Conservation (phyloP, 139 green algal species). For the Auxenochlorella protothecoides region DNA sequence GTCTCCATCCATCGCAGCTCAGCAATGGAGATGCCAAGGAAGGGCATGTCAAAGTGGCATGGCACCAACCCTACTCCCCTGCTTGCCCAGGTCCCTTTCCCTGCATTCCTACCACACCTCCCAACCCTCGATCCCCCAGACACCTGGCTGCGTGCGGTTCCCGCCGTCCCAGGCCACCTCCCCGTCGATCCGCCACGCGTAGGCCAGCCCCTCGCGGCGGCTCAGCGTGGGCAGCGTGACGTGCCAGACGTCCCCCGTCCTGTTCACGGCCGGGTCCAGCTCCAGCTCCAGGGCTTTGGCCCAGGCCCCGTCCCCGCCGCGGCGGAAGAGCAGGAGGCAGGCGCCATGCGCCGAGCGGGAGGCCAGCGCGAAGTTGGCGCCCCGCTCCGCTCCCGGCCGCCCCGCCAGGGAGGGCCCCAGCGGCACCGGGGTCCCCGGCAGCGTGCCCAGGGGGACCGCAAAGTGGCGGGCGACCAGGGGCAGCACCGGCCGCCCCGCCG, state of each 20-base stretch:
- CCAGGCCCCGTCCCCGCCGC: background rate
- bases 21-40: no score
- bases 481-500: background rate
- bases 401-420: background rate
- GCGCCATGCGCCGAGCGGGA: constrained; percentile 39
- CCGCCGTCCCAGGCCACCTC: constrained; percentile 43
- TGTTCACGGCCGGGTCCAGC: constrained; percentile 43
- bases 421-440: background rate
- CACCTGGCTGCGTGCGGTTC: constrained; percentile 40
- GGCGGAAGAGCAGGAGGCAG: constrained; percentile 32
- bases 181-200: constrained; percentile 45
- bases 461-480: constrained; percentile 20
- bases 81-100: no score
- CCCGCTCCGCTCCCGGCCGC: background rate
- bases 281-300: constrained; percentile 25
- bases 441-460: constrained; percentile 9
- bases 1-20: no score
- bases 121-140: background rate
- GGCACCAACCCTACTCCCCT: no score
- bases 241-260: constrained; percentile 57
- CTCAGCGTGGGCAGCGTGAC: constrained; percentile 8
- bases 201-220: constrained; percentile 34
- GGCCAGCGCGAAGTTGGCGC: constrained; percentile 47
- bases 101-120: no score
- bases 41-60: no score